Base-by-base conservation (phyloP, 345 rosid genomes). In the Streptanthus diversifolius region DNA sequence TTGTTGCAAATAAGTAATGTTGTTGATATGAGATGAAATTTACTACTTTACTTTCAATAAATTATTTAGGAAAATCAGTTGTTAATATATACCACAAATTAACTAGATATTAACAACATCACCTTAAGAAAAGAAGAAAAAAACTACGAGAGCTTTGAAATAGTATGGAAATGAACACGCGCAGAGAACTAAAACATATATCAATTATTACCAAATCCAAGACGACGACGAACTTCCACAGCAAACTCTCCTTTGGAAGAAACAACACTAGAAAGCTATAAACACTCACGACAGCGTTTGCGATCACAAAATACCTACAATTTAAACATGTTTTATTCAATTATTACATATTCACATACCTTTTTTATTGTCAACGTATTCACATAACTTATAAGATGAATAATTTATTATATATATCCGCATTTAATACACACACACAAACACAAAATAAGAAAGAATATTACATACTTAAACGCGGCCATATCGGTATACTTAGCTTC, bases 301-400 rank as follows among this genome's bases (percentile, higher is more conserved):
- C 93, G 41, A 87, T 84, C 79, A 93, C 87, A 66, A 93, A 90
- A 66, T 87, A 93, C 89, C 96, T 93, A 7, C 55, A 19, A 52
- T n/a, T n/a, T n/a, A 39, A 67, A 66, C 32, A 21, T 55, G 25
- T 22, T 21, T 7, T 24, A 32, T 40, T 3, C 18, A 9, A 4
- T 41, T n/a, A 9, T 3, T 15, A 39, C 10, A 30, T 33, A 32
- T 27, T 3, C 19, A 13, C 40, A 30, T 56, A 32, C 44, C 30
- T 49, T n/a, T n/a, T n/a, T n/a, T n/a, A n/a, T n/a, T n/a, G n/a
- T n/a, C n/a, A n/a, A 39, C 10, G 24, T 33, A 32, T 27, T 3
- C 19, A 13, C 40, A 30, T 56, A 32, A 54, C 30, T 49, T n/a
- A 29, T 58, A 30, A 30, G 56, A 12, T 15, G 22, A 17, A 53